Base-by-base conservation (phyloP, 495 filamentous ascomycete species). In the Annulohypoxylon stygium region DNA sequence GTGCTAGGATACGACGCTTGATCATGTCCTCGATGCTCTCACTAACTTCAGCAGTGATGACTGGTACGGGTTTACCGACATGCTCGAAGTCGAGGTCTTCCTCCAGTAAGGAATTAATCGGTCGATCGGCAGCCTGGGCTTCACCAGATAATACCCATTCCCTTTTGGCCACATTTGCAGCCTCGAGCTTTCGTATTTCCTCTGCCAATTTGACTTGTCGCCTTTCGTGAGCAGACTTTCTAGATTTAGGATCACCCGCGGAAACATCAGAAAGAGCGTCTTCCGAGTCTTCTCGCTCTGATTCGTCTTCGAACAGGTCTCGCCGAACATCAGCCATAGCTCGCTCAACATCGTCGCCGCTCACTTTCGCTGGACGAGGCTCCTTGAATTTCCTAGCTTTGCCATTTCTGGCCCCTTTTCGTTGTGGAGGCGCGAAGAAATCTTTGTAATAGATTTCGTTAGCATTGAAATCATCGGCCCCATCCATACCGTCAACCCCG, bases 31-130 rank as follows among this genome's bases (percentile, higher is more conserved):
- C 96, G 62, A 99, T 97, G 62, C 91, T 91, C 79, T 97, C 95
- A 48, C 89, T 95, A 10, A 97, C 88, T 78, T 98, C 95, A n/a
- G 92, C 90, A 0, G 97, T 98, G 73, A 97, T 93, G 34, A 98
- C 92, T 3, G 95, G 93, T 0, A 97, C 91, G 0, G 96, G 96
- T 79, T 98, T 98, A 68, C 96, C 97, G n/a, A 92, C 88, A 55
- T 96, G 88, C 79, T 99, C 96, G 75, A 98, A 98, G 61, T 98
- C 96, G 12, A 99, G 86, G 69, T 98, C 94, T 81, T 98, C 91
- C 78, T 98, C 97, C 2, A 99, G 87, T 0, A 99, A 87, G 0
- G 95, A 97, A 80, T 99, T 98, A 16, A 94, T 67, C 0, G 97
- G 96, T 53, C 96, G 86, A 66, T 93, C 92, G 2, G 84, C 84